Percentiles rank a stretch among this genome's conserved stretches.
These are phyloP conservation scores for Eucalyptus regnans DNA, from an alignment of 345 rosid genomes.

Conservation along the genomic window DNA sequence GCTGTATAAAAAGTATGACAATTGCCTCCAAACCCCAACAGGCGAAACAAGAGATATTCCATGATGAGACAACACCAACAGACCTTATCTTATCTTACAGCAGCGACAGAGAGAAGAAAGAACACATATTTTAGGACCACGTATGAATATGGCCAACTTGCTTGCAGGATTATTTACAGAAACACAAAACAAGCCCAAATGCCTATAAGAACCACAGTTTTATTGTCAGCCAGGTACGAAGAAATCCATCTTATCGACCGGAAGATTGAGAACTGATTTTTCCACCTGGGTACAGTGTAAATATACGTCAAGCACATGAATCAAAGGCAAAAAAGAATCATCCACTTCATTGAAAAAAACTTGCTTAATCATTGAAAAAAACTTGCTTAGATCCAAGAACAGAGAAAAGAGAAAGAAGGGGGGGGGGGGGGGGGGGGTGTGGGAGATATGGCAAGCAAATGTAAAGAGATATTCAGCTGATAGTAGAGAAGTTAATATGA, in stretches of 20 bases:
- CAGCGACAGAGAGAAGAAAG: background rate
- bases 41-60: background rate
- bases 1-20: background rate
- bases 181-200: background rate
- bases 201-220: background rate
- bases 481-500: background rate
- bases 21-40: background rate
- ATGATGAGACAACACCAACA: background rate
- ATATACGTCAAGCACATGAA: background rate
- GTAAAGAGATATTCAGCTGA: background rate
- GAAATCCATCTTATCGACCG: constrained; percentile 94
- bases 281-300: constrained; percentile 39
- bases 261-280: constrained; percentile 69
- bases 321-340: background rate
- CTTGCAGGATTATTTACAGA: background rate
- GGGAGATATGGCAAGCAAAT: background rate
- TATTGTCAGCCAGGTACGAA: constrained; percentile 55
- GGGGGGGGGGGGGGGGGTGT: too few species aligned
- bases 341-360: background rate
- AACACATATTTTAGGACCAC: background rate
- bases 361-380: background rate
- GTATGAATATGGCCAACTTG: background rate
- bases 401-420: too few species aligned
- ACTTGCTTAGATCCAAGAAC: background rate
- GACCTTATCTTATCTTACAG: background rate